Percentiles rank a stretch among this genome's conserved stretches.
These are phyloP conservation scores for Monosporascus sp. DNA, from an alignment of 2,329 filamentous ascomycete genomes.

Conservation along the genomic window DNA sequence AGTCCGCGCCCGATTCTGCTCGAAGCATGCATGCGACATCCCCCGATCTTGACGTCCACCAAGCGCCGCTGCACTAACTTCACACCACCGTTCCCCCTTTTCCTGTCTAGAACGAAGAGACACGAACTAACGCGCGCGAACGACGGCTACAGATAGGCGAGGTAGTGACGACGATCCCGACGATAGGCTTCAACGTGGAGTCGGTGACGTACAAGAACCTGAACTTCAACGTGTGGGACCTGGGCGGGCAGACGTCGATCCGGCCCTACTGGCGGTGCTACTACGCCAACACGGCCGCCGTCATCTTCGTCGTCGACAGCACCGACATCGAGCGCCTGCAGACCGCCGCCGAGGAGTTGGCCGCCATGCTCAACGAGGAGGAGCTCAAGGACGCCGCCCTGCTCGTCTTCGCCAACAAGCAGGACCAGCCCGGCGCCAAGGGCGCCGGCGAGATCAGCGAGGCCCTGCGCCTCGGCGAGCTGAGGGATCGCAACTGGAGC, in stretches of 20 bases:
- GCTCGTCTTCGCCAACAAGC: slow-evolving; percentile 97
- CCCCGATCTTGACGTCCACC: background rate
- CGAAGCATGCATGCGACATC: background rate
- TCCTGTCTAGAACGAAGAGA: background rate
- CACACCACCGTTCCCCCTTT: background rate
- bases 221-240: slow-evolving; percentile 98
- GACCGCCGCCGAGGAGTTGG: slow-evolving; percentile 87
- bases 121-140: slow-evolving; percentile 4
- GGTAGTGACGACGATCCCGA: slow-evolving; percentile 97
- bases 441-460: slow-evolving; percentile 96
- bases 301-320: slow-evolving; percentile 97
- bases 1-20: background rate
- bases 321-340: slow-evolving; percentile 94
- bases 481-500: slow-evolving; percentile 97
- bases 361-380: slow-evolving; percentile 95
- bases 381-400: slow-evolving; percentile 89
- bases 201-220: slow-evolving; percentile 97
- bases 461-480: slow-evolving; percentile 79
- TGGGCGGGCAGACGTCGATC: slow-evolving; percentile 97
- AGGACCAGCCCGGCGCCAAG: slow-evolving; percentile 95
- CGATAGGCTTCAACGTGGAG: slow-evolving; percentile 98
- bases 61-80: too few species aligned
- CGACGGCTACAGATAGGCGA: slow-evolving; percentile 71
- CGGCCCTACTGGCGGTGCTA: slow-evolving; percentile 99
- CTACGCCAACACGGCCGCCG: slow-evolving; percentile 96